Percentiles rank a stretch among this genome's conserved stretches.
Conservation (phyloP, 73 alveolate species). For the Paramecium tetraurelia region DNA sequence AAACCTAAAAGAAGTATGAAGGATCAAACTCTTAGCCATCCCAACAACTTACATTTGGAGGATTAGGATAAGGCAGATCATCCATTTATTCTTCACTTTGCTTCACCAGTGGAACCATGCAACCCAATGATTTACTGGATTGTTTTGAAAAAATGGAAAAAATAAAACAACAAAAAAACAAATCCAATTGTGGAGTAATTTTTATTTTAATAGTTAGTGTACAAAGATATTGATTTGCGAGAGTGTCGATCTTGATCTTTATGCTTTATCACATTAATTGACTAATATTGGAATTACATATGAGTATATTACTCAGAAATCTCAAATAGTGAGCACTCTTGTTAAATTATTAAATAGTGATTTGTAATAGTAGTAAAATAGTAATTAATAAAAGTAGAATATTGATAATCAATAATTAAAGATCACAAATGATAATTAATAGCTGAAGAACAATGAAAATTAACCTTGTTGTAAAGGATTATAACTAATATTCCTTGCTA, state of each 20-base stretch:
- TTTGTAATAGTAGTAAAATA: neutral
- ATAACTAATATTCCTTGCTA: neutral
- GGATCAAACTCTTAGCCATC: neutral
- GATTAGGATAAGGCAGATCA: neutral
- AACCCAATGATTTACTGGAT: conserved; percentile 25
- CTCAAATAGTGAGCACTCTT: neutral
- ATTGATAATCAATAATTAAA: neutral
- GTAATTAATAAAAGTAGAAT: neutral
- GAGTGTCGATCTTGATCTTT: neutral
- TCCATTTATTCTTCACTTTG: neutral
- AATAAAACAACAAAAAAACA: neutral
- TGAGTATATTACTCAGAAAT: neutral
- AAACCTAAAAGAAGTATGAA: neutral
- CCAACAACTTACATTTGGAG: conserved; percentile 24
- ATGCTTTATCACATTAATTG: conserved; percentile 14
- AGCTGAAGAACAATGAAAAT: neutral
- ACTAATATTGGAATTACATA: neutral
- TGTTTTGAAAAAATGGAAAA: conserved; percentile 35
- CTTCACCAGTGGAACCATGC: conserved; percentile 7
- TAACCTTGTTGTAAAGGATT: conserved; percentile 35
- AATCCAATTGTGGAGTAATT: neutral
- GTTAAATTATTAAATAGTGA: neutral
- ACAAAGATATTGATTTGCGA: neutral
- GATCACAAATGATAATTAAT: neutral
- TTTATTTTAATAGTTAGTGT: neutral